Evolutionary conservation across 345 rosid genomes (phyloP), one percentile per base, ranked within the genome.

Genomic region (Combretum micranthum): DNA sequence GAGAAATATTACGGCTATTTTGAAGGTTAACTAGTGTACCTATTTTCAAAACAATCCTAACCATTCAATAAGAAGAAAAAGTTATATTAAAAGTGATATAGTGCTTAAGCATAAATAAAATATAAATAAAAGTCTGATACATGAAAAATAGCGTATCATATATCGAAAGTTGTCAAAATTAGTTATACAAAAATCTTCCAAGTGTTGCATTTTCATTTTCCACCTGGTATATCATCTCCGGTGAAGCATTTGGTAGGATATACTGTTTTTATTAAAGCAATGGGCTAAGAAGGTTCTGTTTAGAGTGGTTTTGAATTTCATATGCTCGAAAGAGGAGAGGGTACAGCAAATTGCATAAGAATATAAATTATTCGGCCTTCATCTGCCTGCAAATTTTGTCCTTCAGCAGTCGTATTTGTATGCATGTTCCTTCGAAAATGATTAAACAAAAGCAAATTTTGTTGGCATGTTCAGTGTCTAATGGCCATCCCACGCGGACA

Each of bases 331-430:
- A 49, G 20, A 19, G 55, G 22, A 12, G 32, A 10, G 25, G 43
- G 52, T 55, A 54, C 22, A n/a, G 32, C 69, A 59, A 59, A 59
- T 67, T 63, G 62, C 15, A 15, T 2, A 71, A 58, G 23, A 53
- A 26, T 15, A 57, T 42, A 46, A 15, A 50, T 32, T 61, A 56
- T 23, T 32, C 50, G 53, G 22, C 15, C 45, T 20, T 25, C 3
- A 44, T 12, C 55, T 42, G 39, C 17, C 20, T 18, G 21, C 32
- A 25, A 13, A 42, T 62, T 54, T 69, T 52, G 52, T 26, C 70
- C 55, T 61, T 20, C 51, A 47, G 57, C 17, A 4, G 39, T 16
- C 14, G 18, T 23, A 17, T 56, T 32, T 1, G 9, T 32, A 32
- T 9, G 39, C 39, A 32, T 32, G 39, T 32, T 32, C 5, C 39